Conservation (phyloP, 2,329 filamentous ascomycete species). For the Diatrype stigma region DNA sequence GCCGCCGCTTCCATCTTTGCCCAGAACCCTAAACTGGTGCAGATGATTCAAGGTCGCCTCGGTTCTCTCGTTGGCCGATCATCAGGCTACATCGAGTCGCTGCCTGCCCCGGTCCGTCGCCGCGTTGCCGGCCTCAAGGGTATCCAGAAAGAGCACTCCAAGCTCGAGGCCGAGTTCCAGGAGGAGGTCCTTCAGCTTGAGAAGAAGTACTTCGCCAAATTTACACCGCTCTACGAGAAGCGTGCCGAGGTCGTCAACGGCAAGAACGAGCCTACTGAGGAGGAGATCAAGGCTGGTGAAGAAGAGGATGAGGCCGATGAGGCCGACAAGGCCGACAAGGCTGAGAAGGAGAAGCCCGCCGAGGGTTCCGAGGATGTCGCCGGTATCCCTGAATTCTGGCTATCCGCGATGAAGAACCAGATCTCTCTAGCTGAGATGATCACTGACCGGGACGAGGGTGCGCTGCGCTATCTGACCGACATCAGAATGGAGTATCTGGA, state of each 20-base stretch:
- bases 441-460: constrained; percentile 92
- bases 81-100: constrained; percentile 96
- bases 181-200: constrained; percentile 96
- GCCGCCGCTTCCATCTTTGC: constrained; percentile 90
- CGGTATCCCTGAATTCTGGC: constrained; percentile 98
- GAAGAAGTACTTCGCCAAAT: constrained; percentile 99
- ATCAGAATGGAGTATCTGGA: constrained; percentile 99
- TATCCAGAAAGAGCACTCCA: constrained; percentile 97
- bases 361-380: constrained; percentile 51
- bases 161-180: constrained; percentile 97
- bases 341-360: constrained; percentile 52
- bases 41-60: constrained; percentile 97
- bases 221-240: constrained; percentile 94
- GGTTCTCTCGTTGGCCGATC: constrained; percentile 89
- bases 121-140: constrained; percentile 95
- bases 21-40: constrained; percentile 88
- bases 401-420: constrained; percentile 99
- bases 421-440: constrained; percentile 97
- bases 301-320: constrained; percentile 62
- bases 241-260: constrained; percentile 92
- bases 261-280: constrained; percentile 74
- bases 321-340: constrained; percentile 48
- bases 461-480: constrained; percentile 83
- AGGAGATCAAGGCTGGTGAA: constrained; percentile 83
- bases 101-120: constrained; percentile 82